These are phyloP conservation scores for Eimeria zaria DNA, from an alignment of 169 alveolate genomes.

Conservation along the genomic window DNA sequence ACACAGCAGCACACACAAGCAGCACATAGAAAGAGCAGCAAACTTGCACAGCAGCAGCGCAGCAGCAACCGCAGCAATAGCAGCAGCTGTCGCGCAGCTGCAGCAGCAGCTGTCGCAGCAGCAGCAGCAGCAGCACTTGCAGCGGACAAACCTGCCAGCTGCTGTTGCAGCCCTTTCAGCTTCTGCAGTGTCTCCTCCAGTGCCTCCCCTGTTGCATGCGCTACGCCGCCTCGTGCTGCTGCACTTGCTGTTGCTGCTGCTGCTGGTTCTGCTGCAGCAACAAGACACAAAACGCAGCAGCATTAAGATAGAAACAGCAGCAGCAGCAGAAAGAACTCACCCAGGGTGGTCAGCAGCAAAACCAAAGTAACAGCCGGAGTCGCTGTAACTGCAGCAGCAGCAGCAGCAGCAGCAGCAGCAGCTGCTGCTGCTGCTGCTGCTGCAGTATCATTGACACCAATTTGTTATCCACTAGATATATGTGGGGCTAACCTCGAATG, in stretches of 20 bases:
- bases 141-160: constrained; percentile 16
- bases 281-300: not conserved
- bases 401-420: not conserved
- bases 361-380: no score
- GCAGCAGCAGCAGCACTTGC: constrained; percentile 7
- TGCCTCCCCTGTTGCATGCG: constrained; percentile 2
- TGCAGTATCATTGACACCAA: no score
- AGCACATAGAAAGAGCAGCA: not conserved
- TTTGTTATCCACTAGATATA: no score
- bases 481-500: constrained; percentile 7
- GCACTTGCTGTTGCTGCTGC: constrained; percentile 49
- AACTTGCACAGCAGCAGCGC: not conserved
- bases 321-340: no score
- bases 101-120: not conserved
- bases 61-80: not conserved
- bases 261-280: constrained; percentile 18
- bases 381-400: not conserved
- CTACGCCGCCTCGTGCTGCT: not conserved
- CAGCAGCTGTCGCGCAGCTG: not conserved
- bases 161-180: constrained; percentile 40
- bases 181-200: constrained; percentile 25
- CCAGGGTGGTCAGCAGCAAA: no score
- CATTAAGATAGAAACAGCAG: constrained; percentile 10
- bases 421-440: constrained; percentile 4
- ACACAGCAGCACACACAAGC: not conserved